Evolutionary conservation across 2,329 filamentous ascomycete genomes (phyloP).

Genomic region (Fusarium beomiforme): DNA sequence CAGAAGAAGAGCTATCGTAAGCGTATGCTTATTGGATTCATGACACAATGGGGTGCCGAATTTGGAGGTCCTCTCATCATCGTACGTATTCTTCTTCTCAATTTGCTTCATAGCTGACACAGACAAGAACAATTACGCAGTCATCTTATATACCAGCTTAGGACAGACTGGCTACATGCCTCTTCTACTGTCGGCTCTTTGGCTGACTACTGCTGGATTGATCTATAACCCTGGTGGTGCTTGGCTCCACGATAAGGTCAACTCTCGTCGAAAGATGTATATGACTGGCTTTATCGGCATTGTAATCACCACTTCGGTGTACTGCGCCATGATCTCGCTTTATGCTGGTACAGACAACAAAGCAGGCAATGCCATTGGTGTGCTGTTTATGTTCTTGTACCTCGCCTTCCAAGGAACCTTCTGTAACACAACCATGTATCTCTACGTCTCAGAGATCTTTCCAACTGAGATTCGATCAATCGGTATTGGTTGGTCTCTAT

Average conservation of each 20-base stretch:
- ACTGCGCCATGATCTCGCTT: constrained; percentile 50
- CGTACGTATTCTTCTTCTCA: constrained; percentile 42
- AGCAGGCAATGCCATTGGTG: constrained; percentile 52
- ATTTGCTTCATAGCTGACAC: accelerated
- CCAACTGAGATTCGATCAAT: constrained; percentile 61
- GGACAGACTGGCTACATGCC: constrained; percentile 54
- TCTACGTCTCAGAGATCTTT: constrained; percentile 52
- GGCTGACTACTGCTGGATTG: constrained; percentile 58
- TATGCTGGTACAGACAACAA: constrained; percentile 50
- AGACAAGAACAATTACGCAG: constrained; percentile 54
- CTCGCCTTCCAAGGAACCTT: constrained; percentile 59
- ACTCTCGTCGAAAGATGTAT: constrained; percentile 57
- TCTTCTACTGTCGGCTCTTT: constrained; percentile 51
- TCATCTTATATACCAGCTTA: constrained; percentile 52
- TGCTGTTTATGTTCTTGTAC: constrained; percentile 58
- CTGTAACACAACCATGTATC: constrained; percentile 54
- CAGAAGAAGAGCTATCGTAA: constrained; percentile 60
- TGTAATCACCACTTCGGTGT: constrained; percentile 47
- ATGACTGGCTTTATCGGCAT: constrained; percentile 54
- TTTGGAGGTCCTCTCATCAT: constrained; percentile 63
- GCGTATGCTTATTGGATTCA: constrained; percentile 61
- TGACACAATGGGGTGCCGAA: constrained; percentile 63
- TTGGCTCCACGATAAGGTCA: constrained; percentile 59
- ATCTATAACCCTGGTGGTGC: constrained; percentile 60
- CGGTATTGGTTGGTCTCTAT: constrained; percentile 61